Evolutionary conservation across 768 basidiomycete genomes (phyloP), one percentile per base, ranked within the genome.

Genomic region (Epithele typhae): DNA sequence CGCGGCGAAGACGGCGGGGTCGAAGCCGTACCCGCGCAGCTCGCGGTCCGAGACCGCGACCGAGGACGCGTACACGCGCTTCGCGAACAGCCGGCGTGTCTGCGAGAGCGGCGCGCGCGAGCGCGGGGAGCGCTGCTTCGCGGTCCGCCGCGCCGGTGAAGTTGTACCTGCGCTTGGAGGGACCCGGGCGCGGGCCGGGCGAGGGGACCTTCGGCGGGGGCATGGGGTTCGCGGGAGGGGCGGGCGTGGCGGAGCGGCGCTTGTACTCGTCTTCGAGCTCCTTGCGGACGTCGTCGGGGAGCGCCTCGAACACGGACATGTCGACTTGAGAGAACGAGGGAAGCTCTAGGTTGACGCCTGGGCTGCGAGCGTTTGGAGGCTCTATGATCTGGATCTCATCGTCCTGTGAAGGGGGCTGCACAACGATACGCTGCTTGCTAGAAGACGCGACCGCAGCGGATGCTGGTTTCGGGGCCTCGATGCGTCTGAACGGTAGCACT

Each of bases 301-400:
- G 70, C 1, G 82, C 84, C 30, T 82, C 74, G 42, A 87, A 78
- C 2, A 90, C 82, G 4, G 73, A 71, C 66, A 65, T 75, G 59
- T 91, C 88, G 9, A 91, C 72, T 59, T 91, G 87, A 0, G 87
- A 88, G 56, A 87, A 77, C 2, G 82, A 79, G 3, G 87, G 88
- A 17, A 87, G 68, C 30, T 77, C 76, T 21, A 37, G 22, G 1
- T 46, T 34, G 21, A 51, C 30, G 38, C 17, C 25, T 9, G 51
- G 30, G 3, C 14, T 21, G 10, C 10, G 22, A 1, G 40, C 5
- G 10, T 9, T 32, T 8, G 48, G 53, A n/a, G 37, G 33, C 25
- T 54, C 43, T 32, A 58, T 34, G 12, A 41, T 45, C 40, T 25
- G 21, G 1, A 54, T 37, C 15, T 39, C 54, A 18, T 61, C 57